Evolutionary conservation across 2,329 filamentous ascomycete genomes (phyloP).

Genomic region (Colletotrichum shisoi): DNA sequence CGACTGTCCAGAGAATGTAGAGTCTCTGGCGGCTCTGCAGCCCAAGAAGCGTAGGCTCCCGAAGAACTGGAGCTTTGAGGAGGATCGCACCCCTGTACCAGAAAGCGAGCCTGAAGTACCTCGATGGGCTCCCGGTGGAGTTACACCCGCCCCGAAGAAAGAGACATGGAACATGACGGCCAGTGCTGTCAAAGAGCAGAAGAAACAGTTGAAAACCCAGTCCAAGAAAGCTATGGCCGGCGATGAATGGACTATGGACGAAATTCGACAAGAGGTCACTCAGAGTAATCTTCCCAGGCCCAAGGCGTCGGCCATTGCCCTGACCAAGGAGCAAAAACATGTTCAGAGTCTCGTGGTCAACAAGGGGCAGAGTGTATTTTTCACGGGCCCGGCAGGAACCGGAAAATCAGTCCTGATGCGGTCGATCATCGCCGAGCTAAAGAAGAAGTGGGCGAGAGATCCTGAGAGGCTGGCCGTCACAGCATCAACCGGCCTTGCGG

Average conservation of each 20-base stretch:
- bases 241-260: constrained; percentile 54
- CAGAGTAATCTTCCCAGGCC: constrained; percentile 48
- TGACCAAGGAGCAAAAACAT: constrained; percentile 86
- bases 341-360: constrained; percentile 85
- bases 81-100: constrained; percentile 39
- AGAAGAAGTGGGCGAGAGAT: constrained; percentile 77
- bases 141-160: constrained; percentile 49
- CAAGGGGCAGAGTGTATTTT: constrained; percentile 88
- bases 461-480: constrained; percentile 90
- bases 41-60: constrained; percentile 73
- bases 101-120: constrained; percentile 44
- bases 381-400: constrained; percentile 94
- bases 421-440: constrained; percentile 83
- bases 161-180: constrained; percentile 75
- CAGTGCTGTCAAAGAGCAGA: constrained; percentile 78
- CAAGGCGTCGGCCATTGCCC: constrained; percentile 65
- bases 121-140: constrained; percentile 24
- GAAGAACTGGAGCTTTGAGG: constrained; percentile 49
- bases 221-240: constrained; percentile 59
- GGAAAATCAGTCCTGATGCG: constrained; percentile 97
- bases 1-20: constrained; percentile 48
- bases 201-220: constrained; percentile 74
- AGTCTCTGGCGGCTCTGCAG: constrained; percentile 46
- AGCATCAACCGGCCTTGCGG: constrained; percentile 92
- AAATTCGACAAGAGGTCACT: constrained; percentile 53